Evolutionary conservation across 1,284 basidiomycete species (phyloP), one percentile per base, ranked within the genome.

Genomic region (Trametes hirsuta): DNA sequence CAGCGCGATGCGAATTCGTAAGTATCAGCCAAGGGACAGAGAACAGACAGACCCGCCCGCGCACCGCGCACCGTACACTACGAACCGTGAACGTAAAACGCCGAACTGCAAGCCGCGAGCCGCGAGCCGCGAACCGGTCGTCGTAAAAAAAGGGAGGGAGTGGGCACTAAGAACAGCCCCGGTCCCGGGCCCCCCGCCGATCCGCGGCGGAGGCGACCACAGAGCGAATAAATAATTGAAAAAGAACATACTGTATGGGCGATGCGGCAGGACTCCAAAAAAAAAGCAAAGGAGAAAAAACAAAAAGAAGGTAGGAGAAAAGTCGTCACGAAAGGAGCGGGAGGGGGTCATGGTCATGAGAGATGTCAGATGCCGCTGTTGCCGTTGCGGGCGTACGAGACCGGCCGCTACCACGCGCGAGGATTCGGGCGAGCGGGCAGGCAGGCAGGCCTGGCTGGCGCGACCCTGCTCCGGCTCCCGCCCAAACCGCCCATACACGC

Each of bases 191-290:
- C 45, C 14, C 35, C 24, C 46, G 53, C 46, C 42, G 35, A 24
- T 22, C 34, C 46, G 11, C 18, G 18, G 50, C 39, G 47, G 30
- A 25, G 40, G 46, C 56, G 53, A 46, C 54, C 51, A 57, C 57
- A 55, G 57, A 46, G 54, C 64, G 47, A 59, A 63, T 63, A 66
- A 66, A 66, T 66, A 64, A 66, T 57, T 63, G 45, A 66, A 62
- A 63, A 59, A 22, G 48, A 55, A 53, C 47, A 40, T 66, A 66
- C 14, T n/a, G 64, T 66, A 66, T 57, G 62, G 59, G 58, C 47
- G 36, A 30, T 24, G 48, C 2, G 30, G 30, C 30, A 30, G 30
- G 8, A 30, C 30, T 30, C 30, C 30, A 30, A 30, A 30, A 30
- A 40, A 21, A 37, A 39, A 46, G 34, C 6, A 35, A 22, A 41